Evolutionary conservation across 179 eudicot species (phyloP).

Genomic region (Camellia oleifera): DNA sequence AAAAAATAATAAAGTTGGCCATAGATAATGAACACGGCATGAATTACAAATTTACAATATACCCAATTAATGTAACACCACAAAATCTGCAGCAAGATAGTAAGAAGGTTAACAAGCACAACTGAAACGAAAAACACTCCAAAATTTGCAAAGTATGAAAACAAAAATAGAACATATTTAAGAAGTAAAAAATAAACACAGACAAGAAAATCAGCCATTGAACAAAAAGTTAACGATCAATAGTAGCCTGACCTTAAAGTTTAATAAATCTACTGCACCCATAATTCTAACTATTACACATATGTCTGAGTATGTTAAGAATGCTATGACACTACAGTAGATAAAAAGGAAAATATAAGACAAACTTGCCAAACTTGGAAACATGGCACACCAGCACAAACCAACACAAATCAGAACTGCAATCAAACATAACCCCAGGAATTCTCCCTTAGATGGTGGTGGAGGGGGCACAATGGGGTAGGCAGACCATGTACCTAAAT

Average conservation of each 20-base stretch:
- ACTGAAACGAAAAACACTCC: neutral
- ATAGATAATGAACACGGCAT: neutral
- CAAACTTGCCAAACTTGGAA: neutral
- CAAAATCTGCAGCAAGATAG: neutral
- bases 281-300: neutral
- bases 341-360: neutral
- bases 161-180: neutral
- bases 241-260: neutral
- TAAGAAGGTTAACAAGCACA: conserved; percentile 3
- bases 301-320: neutral
- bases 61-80: neutral
- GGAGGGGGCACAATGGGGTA: neutral
- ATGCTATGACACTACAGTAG: neutral
- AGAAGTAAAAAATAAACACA: neutral
- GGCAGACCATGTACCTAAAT: neutral
- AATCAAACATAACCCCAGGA: neutral
- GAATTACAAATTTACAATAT: neutral
- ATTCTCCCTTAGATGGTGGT: neutral
- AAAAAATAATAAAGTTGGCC: neutral
- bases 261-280: neutral
- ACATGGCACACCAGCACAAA: neutral
- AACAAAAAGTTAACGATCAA: neutral
- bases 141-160: neutral
- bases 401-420: neutral
- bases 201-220: neutral